Conservation (phyloP, 1,284 basidiomycete species). For the Heterobasidion irregulare region DNA sequence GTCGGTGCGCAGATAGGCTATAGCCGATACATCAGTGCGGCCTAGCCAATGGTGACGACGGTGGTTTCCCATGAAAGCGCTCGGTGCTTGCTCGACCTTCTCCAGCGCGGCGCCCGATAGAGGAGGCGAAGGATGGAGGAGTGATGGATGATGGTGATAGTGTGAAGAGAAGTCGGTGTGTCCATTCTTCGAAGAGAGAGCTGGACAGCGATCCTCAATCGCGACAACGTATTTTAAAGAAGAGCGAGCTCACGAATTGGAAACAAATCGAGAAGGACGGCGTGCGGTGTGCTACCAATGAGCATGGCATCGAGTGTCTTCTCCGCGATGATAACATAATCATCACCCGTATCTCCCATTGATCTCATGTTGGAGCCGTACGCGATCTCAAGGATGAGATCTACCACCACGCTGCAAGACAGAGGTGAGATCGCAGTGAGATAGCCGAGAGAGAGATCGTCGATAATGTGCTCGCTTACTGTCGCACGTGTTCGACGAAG, state of each 20-base stretch:
- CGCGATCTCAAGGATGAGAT: conserved; percentile 18
- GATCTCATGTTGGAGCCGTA: conserved; percentile 21
- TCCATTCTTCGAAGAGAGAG: no score
- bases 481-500: conserved; percentile 6
- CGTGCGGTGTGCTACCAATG: conserved; percentile 16
- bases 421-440: conserved; percentile 4
- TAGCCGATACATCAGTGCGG: no score
- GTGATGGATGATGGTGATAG: no score
- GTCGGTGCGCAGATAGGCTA: no score
- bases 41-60: no score
- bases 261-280: conserved; percentile 19
- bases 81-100: no score
- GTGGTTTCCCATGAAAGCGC: no score
- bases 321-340: conserved; percentile 19
- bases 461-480: not conserved
- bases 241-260: conserved; percentile 16
- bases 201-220: not conserved
- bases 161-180: no score
- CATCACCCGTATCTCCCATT: conserved; percentile 14
- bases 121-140: no score
- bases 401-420: conserved; percentile 18
- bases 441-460: not conserved
- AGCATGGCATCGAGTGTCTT: conserved; percentile 16
- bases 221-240: not conserved
- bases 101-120: no score